Evolutionary conservation across 2,329 filamentous ascomycete genomes (phyloP).

Genomic region (Aspergillus intermedius): DNA sequence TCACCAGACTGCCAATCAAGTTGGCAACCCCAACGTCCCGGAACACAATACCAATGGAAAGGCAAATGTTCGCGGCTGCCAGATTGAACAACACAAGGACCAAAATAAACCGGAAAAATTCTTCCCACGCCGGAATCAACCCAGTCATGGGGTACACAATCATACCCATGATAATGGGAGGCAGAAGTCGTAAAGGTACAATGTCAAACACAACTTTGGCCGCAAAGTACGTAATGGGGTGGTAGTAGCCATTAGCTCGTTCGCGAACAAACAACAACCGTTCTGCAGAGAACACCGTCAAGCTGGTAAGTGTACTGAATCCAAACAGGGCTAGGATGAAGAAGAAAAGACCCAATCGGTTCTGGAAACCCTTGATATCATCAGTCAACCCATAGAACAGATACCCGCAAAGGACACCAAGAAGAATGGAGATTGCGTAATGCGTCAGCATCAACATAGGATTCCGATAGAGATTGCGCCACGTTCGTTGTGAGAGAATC

Average conservation of each 20-base stretch:
- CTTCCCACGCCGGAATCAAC: constrained; percentile 68
- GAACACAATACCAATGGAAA: constrained; percentile 95
- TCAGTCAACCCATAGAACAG: constrained; percentile 95
- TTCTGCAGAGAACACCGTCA: constrained; percentile 90
- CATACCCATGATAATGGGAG: constrained; percentile 87
- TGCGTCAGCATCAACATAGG: constrained; percentile 98
- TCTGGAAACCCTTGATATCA: constrained; percentile 96
- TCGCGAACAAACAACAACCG: constrained; percentile 86
- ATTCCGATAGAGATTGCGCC: constrained; percentile 95
- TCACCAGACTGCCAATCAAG: constrained; percentile 86
- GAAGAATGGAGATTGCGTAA: constrained; percentile 90
- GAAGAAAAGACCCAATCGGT: constrained; percentile 93
- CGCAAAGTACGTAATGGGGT: constrained; percentile 86
- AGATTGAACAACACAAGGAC: constrained; percentile 94
- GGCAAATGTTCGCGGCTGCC: constrained; percentile 83
- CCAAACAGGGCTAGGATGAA: constrained; percentile 93
- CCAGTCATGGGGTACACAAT: constrained; percentile 99
- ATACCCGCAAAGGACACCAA: constrained; percentile 90
- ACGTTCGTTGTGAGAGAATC: constrained; percentile 84
- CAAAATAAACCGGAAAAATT: constrained; percentile 87
- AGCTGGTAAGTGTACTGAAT: constrained; percentile 88
- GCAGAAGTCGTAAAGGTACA: constrained; percentile 84
- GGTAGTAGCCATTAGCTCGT: constrained; percentile 93
- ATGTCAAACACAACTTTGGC: constrained; percentile 99
- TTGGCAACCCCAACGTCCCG: constrained; percentile 88